These are phyloP conservation scores for Acacia crassicarpa DNA, from an alignment of 306 rosid species.

Conservation along the genomic window DNA sequence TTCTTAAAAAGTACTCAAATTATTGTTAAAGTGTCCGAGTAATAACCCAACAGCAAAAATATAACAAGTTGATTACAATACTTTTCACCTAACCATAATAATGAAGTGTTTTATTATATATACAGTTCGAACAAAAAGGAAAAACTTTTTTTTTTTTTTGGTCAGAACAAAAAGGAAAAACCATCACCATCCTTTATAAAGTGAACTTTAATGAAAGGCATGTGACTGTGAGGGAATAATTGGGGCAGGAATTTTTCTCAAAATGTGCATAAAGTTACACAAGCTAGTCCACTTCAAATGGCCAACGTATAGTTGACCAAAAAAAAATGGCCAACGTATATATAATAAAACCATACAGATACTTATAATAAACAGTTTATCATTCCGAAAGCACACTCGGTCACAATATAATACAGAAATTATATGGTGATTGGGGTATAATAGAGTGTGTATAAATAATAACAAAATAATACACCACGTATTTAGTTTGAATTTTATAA, in stretches of 20 bases:
- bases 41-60: neutral
- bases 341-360: too few relatives aligned
- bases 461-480: too few relatives aligned
- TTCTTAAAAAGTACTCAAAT: neutral
- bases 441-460: too few relatives aligned
- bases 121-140: neutral
- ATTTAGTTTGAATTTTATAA: too few relatives aligned
- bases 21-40: neutral
- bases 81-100: constrained; percentile 29
- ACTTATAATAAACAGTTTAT: neutral
- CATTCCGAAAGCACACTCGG: neutral
- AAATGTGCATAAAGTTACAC: neutral
- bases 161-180: neutral
- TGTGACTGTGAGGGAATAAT: neutral
- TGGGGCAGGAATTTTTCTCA: constrained; percentile 20
- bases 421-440: neutral
- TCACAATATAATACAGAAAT: neutral
- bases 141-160: too few relatives aligned
- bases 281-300: constrained; percentile 31
- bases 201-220: neutral
- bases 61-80: neutral
- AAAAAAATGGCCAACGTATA: neutral
- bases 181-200: constrained; percentile 13
- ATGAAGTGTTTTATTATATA: constrained; percentile 22
- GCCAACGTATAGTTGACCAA: neutral